Base-by-base conservation (phyloP, 352 stramenopile species). In the Thraustochytrium striatum region DNA sequence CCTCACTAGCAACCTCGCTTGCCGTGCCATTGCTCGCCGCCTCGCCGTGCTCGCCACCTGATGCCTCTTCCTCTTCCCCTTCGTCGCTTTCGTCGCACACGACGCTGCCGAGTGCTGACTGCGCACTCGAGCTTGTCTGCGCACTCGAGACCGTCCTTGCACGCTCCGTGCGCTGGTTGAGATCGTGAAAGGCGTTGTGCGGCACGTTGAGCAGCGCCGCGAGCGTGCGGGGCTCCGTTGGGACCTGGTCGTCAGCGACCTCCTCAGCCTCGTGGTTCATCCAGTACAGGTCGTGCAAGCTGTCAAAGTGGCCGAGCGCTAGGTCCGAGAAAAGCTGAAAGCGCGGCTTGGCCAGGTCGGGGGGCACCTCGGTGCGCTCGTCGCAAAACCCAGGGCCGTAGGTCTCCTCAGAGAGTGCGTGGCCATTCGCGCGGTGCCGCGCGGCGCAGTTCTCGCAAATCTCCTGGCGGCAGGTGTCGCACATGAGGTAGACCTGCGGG, bases 261-360 rank as follows among this genome's bases (percentile, higher is more conserved):
- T 61, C 53, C 19, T 58, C 44, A 28, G 50, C 59, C 25, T 75
- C 65, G 65, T 75, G 65, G 32, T 61, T 75, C 65, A 75, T 75
- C 65, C 65, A 75, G 36, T 75, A 75, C 32, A 75, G 47, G 52
- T 75, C 65, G 50, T 75, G 41, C 28, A 75, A 43, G 5, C 9
- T 16, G n/a, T 75, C 65, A 25, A 75, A 75, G 36, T 75, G 65
- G n/a, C 41, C 33, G 11, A 41, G 30, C 39, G 65, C 61, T 30
- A 30, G 41, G 35, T 75, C 43, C 9, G 39, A 30, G 50, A 75
- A 75, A 32, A 55, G 30, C 65, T 65, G 41, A n/a, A 44, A 65
- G 35, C 32, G 65, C 11, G 65, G 65, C 44, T 75, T 75, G 7
- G 1, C 41, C 65, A n/a, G 11, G n/a, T 61, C 52, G 3, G 65